Evolutionary conservation across 2,329 filamentous ascomycete species (phyloP).

Genomic region (Emericellopsis cladophorae): DNA sequence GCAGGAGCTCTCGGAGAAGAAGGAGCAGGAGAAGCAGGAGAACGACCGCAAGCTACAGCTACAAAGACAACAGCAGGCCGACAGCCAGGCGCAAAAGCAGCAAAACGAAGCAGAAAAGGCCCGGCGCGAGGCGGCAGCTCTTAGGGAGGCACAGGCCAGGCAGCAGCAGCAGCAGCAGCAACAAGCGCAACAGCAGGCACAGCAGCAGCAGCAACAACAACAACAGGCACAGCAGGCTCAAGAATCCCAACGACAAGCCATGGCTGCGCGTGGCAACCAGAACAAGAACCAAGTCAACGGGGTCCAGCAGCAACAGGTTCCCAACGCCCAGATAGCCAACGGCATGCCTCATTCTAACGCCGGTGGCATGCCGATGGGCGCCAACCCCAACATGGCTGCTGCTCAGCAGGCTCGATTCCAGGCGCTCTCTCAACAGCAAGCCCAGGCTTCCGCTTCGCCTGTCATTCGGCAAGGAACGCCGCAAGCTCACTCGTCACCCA

Average conservation of each 20-base stretch:
- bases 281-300: conserved; percentile 18
- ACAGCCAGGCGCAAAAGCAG: conserved; percentile 17
- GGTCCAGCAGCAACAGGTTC: conserved; percentile 21
- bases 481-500: conserved; percentile 52
- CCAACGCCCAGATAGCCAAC: conserved; percentile 2
- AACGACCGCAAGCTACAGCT: conserved; percentile 39
- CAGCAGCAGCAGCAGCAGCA: conserved; percentile 20
- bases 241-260: conserved; percentile 18
- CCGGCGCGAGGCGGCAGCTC: conserved; percentile 20
- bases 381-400: neutral
- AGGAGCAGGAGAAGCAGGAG: conserved; percentile 60
- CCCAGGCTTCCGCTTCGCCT: conserved; percentile 44
- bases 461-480: conserved; percentile 50
- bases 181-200: conserved; percentile 14
- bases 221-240: conserved; percentile 14
- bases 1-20: conserved; percentile 62
- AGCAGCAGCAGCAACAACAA: conserved; percentile 9
- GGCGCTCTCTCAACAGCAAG: conserved; percentile 21
- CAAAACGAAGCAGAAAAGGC: conserved; percentile 29
- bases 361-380: neutral
- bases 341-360: neutral
- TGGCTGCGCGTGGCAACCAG: conserved; percentile 11
- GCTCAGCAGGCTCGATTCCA: conserved; percentile 28
- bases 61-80: conserved; percentile 26
- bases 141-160: conserved; percentile 22